Evolutionary conservation across 257 asterid genomes (phyloP).

Genomic region (Eucommia ulmoides): DNA sequence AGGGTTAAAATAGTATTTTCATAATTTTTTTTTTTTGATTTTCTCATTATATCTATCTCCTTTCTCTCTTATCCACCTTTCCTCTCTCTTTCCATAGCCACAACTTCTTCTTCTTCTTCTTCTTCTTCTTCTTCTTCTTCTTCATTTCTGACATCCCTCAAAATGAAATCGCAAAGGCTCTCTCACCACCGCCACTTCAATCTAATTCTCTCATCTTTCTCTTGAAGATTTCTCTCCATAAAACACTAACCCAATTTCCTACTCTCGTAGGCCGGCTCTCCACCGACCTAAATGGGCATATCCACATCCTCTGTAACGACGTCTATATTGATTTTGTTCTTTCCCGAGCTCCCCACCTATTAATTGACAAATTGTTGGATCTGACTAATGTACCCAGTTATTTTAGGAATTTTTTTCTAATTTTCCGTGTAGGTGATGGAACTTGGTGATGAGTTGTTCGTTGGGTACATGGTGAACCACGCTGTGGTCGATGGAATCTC

Average conservation of each 20-base stretch:
- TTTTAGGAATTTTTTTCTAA: constrained; percentile 18
- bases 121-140: too few relatives aligned
- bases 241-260: constrained; percentile 25
- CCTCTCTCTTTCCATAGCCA: too few relatives aligned
- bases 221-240: constrained; percentile 17
- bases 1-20: too few relatives aligned
- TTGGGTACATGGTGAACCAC: constrained; percentile 21
- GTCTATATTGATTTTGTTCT: constrained; percentile 27
- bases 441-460: constrained; percentile 21
- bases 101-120: too few relatives aligned
- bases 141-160: constrained; percentile 33
- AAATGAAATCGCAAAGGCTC: too few relatives aligned
- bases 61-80: too few relatives aligned
- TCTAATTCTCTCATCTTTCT: constrained; percentile 8
- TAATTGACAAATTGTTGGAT: constrained; percentile 7
- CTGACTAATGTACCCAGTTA: constrained; percentile 17
- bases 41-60: too few relatives aligned
- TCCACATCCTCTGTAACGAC: constrained; percentile 20
- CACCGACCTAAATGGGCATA: constrained; percentile 14
- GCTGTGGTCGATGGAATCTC: constrained; percentile 34
- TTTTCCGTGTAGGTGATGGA: constrained; percentile 29
- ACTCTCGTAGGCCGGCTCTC: constrained; percentile 40
- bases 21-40: too few relatives aligned
- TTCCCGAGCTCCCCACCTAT: constrained; percentile 16
- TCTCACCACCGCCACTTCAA: constrained; percentile 30